These are phyloP conservation scores for Gossypium davidsonii DNA, from an alignment of 441 rosid genomes.

Conservation along the genomic window DNA sequence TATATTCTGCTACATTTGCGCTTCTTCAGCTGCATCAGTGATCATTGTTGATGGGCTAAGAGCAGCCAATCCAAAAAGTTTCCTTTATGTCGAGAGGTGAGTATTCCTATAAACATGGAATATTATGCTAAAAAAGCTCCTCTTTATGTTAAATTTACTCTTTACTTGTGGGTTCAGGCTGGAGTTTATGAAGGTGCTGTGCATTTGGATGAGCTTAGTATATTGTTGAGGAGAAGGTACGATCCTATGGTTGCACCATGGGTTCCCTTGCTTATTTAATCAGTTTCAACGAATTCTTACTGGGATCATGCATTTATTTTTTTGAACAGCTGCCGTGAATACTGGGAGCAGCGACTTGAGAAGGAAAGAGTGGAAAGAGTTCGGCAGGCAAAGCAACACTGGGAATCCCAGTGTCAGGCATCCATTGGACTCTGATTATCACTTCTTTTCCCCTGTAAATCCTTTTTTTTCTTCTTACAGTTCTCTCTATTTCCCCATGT, in stretches of 20 bases:
- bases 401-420: conserved; percentile 69
- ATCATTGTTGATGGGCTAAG: conserved; percentile 67
- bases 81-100: conserved; percentile 79
- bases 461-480: not conserved
- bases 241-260: not conserved
- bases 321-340: conserved; percentile 53
- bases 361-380: conserved; percentile 68
- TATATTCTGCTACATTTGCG: conserved; percentile 84
- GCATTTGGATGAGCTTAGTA: conserved; percentile 73
- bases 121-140: too few relatives aligned
- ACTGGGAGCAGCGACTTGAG: conserved; percentile 66
- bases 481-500: not conserved
- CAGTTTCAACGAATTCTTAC: not conserved
- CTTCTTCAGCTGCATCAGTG: conserved; percentile 88
- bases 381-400: conserved; percentile 65
- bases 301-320: not conserved
- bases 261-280: not conserved
- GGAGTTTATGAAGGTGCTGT: conserved; percentile 60
- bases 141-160: not conserved
- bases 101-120: not conserved
- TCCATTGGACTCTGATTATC: conserved; percentile 47
- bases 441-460: not conserved
- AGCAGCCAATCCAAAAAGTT: conserved; percentile 57
- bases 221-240: conserved; percentile 62
- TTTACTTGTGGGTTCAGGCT: conserved; percentile 29